Percentiles rank a stretch among this genome's conserved stretches.
These are phyloP conservation scores for Tulasnella sp. DNA, from an alignment of 768 basidiomycete genomes.

Conservation along the genomic window DNA sequence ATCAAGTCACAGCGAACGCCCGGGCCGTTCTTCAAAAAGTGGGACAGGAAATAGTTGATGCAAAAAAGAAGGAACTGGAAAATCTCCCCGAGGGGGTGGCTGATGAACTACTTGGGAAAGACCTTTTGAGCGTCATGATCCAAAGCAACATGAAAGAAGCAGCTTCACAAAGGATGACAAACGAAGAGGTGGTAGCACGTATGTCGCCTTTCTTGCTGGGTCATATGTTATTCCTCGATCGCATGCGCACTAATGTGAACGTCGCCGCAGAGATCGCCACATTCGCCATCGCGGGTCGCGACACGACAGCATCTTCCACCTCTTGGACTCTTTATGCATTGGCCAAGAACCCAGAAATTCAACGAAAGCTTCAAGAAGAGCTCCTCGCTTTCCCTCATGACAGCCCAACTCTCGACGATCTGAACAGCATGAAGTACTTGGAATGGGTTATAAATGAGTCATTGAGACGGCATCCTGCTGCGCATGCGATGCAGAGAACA, in stretches of 20 bases:
- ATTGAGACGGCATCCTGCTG: constrained; percentile 48
- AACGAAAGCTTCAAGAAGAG: constrained; percentile 45
- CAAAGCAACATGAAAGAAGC: constrained; percentile 50
- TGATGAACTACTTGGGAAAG: constrained; percentile 26
- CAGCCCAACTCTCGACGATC: constrained; percentile 24
- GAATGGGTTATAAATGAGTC: constrained; percentile 40
- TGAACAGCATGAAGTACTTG: constrained; percentile 29
- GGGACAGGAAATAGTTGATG: constrained; percentile 23
- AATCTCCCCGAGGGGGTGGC: background rate
- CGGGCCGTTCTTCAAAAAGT: background rate
- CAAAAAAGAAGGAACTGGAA: constrained; percentile 29
- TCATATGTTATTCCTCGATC: no score
- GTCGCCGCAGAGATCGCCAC: constrained; percentile 49
- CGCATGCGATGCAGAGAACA: constrained; percentile 37
- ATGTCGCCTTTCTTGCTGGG: constrained; percentile 27
- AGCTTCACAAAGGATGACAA: constrained; percentile 46
- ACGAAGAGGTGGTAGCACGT: constrained; percentile 51
- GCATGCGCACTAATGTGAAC: no score
- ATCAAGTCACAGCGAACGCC: background rate
- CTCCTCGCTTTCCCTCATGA: constrained; percentile 23
- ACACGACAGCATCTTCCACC: background rate
- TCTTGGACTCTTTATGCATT: constrained; percentile 9
- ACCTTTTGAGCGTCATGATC: constrained; percentile 50
- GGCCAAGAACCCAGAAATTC: constrained; percentile 40
- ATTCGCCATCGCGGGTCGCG: constrained; percentile 46